A percentile compares a stretch with the other conserved stretches of the same genome.
Conservation (phyloP, 2,329 filamentous ascomycete species). For the Aspergillus melleus region DNA sequence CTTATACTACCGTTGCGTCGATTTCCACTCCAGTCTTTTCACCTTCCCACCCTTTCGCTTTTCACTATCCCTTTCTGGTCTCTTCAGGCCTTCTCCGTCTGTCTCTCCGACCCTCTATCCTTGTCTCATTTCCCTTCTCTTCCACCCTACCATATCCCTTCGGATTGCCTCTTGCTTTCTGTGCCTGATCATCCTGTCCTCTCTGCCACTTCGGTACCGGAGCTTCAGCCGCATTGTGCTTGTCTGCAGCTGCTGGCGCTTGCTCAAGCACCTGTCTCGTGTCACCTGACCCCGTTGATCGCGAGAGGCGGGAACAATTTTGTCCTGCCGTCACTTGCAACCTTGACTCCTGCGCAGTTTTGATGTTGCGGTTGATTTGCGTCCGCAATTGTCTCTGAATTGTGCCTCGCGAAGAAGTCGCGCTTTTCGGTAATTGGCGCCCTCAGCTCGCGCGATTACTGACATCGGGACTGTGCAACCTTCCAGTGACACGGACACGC, state of each 20-base stretch:
- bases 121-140: not conserved
- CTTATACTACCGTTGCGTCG: constrained; percentile 10
- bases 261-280: not conserved
- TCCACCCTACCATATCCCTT: not conserved
- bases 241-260: constrained; percentile 5
- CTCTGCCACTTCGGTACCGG: no score
- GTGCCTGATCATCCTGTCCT: no score
- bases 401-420: not conserved
- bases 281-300: constrained; percentile 5
- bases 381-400: not conserved
- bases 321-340: not conserved
- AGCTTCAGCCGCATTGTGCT: not conserved
- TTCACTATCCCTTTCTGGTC: constrained; percentile 9
- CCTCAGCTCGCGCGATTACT: constrained; percentile 13
- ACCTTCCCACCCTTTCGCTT: constrained; percentile 12
- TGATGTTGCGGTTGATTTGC: not conserved
- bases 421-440: constrained; percentile 6
- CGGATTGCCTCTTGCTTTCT: not conserved
- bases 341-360: not conserved
- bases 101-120: not conserved
- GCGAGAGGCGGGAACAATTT: not conserved
- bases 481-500: constrained; percentile 18
- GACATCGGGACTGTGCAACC: constrained; percentile 20
- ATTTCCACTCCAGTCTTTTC: constrained; percentile 1
- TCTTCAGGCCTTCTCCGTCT: not conserved